These are phyloP conservation scores for Clitopilus passeckerianus DNA, from an alignment of 768 basidiomycete species.

Conservation along the genomic window DNA sequence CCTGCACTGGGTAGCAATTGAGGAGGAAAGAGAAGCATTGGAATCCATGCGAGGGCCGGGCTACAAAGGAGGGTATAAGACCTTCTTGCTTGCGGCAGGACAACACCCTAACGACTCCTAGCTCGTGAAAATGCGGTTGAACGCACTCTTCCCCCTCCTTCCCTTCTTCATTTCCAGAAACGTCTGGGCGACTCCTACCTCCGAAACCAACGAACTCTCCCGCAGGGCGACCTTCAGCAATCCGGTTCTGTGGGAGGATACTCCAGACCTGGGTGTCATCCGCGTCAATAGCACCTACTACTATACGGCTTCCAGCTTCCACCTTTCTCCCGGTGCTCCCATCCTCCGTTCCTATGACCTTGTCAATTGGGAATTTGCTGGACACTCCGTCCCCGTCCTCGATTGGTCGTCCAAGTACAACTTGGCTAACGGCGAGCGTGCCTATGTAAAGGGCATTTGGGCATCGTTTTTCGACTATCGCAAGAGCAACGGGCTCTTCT, in stretches of 20 bases:
- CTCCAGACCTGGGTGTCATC: conserved; percentile 12
- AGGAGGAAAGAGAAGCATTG: no score
- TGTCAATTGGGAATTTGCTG: conserved; percentile 14
- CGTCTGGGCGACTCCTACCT: neutral
- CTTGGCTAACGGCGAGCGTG: conserved; percentile 11
- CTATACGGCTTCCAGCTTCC: conserved; percentile 14
- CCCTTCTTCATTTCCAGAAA: no score
- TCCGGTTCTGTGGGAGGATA: conserved; percentile 8
- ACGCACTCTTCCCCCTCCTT: no score
- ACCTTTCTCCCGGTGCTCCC: conserved; percentile 12
- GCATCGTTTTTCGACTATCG: conserved; percentile 11
- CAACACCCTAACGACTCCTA: no score
- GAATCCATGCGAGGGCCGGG: no score
- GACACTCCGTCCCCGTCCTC: conserved; percentile 12
- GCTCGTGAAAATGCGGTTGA: no score
- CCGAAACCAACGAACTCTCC: neutral
- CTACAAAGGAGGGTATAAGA: no score
- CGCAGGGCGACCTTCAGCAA: conserved; percentile 2
- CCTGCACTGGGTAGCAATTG: no score
- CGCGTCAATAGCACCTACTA: conserved; percentile 13
- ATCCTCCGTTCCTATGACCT: conserved; percentile 14
- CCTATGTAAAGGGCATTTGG: conserved; percentile 13
- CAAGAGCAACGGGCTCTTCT: conserved; percentile 7
- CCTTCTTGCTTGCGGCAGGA: no score
- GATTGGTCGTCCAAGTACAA: conserved; percentile 10